Evolutionary conservation across 108 stramenopile genomes (phyloP), one percentile per base, ranked within the genome.

Genomic region (Pseudonitzschia multiseries): DNA sequence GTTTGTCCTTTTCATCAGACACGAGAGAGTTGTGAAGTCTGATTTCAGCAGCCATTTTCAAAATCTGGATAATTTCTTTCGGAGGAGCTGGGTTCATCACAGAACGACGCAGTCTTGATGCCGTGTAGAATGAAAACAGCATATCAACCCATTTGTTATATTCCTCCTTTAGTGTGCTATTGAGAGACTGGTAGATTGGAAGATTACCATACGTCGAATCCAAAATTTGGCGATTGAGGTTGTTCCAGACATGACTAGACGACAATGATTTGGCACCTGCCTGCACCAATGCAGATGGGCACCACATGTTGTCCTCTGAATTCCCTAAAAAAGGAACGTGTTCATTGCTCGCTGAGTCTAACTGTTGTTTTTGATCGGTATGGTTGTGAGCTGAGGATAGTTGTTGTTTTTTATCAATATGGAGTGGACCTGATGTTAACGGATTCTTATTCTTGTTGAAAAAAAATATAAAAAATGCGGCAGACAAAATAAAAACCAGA

Each of bases 31-130:
- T 59, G 5, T 59, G 57, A 22, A n/a, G 57, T 59, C 26, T 59
- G 57, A 59, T 59, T 59, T 59, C 57, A 22, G 5, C 5, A 5
- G 57, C 57, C 29, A 59, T 6, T 27, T 59, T 59, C 26, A 59
- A 31, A 31, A 59, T 5, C 57, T 59, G 57, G 27, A 59, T 10
- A 26, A 59, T 59, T 15, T 59, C 57, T 59, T 59, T 27, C 26
- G 57, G 57, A 14, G 57, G 57, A n/a, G 57, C 57, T 15, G 57
- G 57, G 24, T 59, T 59, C 57, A 59, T 59, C 27, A 59, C 29
- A 31, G 29, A 31, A 31, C 24, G 57, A 59, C 57, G 57, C 15
- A 59, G 24, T 31, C 15, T 59, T 22, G 57, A 59, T 59, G 24
- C 29, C 0, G 21, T 59, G 29, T 59, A 59, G 26, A 59, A 59